These are phyloP conservation scores for Actinomucor elegans DNA, from an alignment of 371 early-diverging fungal genomes.

Conservation along the genomic window DNA sequence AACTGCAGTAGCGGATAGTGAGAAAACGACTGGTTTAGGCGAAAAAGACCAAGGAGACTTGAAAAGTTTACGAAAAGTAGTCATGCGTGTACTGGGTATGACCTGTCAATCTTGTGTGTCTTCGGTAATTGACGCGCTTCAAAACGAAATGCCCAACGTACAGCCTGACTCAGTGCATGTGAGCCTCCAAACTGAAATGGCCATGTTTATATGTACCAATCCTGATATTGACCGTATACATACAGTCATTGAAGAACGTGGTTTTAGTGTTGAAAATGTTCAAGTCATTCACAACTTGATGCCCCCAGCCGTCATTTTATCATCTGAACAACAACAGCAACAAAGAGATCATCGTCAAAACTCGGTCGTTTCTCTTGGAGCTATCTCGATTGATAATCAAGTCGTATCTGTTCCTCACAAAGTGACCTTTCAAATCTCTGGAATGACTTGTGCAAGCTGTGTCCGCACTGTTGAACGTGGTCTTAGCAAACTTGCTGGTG, in stretches of 20 bases:
- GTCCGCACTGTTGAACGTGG: constrained; percentile 75
- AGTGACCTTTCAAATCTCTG: constrained; percentile 70
- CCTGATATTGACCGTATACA: constrained; percentile 29
- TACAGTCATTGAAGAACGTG: constrained; percentile 31
- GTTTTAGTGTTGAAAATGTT: constrained; percentile 42
- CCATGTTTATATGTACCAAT: constrained; percentile 36
- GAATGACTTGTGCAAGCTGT: constrained; percentile 91
- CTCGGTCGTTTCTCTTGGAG: constrained; percentile 25
- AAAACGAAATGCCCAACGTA: constrained; percentile 26
- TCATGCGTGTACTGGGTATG: constrained; percentile 73
- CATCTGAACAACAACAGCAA: neutral
- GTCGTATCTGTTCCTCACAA: constrained; percentile 28
- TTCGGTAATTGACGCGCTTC: constrained; percentile 34
- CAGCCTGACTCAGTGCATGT: constrained; percentile 36
- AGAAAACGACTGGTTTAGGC: too few relatives aligned
- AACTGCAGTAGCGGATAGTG: too few relatives aligned
- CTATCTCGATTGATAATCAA: constrained; percentile 26
- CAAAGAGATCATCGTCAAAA: neutral
- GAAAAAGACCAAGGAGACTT: too few relatives aligned
- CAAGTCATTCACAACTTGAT: constrained; percentile 46
- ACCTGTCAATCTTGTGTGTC: constrained; percentile 83
- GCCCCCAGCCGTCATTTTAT: constrained; percentile 26
- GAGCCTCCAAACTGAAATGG: constrained; percentile 47
- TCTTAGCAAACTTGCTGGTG: constrained; percentile 62
- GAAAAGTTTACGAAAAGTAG: constrained; percentile 41